Evolutionary conservation across 2,329 filamentous ascomycete species (phyloP).

Genomic region (Aureobasidium sp.): DNA sequence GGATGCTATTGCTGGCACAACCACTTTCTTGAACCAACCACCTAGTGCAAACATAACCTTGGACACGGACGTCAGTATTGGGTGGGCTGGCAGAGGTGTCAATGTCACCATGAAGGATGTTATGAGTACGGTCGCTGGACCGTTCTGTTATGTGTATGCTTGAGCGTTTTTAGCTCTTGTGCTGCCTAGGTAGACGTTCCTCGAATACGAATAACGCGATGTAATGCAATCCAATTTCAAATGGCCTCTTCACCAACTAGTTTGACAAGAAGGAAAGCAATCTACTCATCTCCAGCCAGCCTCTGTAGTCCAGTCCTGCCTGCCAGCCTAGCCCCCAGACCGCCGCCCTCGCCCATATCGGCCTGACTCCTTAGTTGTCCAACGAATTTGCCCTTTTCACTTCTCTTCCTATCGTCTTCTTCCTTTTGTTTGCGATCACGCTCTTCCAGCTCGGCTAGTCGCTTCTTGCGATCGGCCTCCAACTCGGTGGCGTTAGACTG

Average conservation of each 20-base stretch:
- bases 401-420: conserved; percentile 50
- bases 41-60: conserved; percentile 35
- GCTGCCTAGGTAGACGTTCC: neutral
- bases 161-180: neutral
- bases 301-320: conserved; percentile 15
- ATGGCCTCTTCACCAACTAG: neutral
- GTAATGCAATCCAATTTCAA: too few relatives aligned
- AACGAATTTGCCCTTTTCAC: conserved; percentile 31
- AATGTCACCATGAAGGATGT: conserved; percentile 27
- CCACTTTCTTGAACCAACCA: conserved; percentile 36
- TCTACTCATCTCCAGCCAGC: conserved; percentile 9
- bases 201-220: neutral
- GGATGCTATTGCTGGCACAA: conserved; percentile 33
- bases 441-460: conserved; percentile 58
- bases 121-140: conserved; percentile 35
- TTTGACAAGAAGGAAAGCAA: neutral
- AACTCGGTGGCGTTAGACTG: conserved; percentile 47
- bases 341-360: conserved; percentile 18
- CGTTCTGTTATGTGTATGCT: conserved; percentile 38
- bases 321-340: conserved; percentile 14
- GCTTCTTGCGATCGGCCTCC: conserved; percentile 59
- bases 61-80: conserved; percentile 32
- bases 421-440: conserved; percentile 57
- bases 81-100: conserved; percentile 25
- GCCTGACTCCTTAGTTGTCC: conserved; percentile 26